Percentiles rank a stretch among this genome's conserved stretches.
Conservation (phyloP, 2,329 filamentous ascomycete species). For the Moelleriella libera region DNA sequence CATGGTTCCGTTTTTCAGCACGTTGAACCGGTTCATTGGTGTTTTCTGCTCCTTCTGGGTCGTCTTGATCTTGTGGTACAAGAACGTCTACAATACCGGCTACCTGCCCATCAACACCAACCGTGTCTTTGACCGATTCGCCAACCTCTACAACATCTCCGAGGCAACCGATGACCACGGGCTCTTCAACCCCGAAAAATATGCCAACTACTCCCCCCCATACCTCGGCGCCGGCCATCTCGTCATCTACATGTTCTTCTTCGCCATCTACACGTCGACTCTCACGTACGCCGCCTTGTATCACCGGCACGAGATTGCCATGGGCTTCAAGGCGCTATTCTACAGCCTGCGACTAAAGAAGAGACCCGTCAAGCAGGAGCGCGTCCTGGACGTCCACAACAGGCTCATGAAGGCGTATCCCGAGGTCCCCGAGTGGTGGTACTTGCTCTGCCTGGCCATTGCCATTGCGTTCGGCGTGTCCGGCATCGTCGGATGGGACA, state of each 20-base stretch:
- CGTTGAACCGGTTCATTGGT: slow-evolving; percentile 47
- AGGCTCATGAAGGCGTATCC: slow-evolving; percentile 31
- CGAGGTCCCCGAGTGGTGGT: slow-evolving; percentile 42
- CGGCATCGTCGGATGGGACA: slow-evolving; percentile 33
- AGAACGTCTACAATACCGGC: slow-evolving; percentile 40
- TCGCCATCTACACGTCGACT: slow-evolving; percentile 37
- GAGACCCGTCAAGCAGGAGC: slow-evolving; percentile 16
- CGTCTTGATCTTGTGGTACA: slow-evolving; percentile 42
- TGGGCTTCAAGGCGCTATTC: slow-evolving; percentile 32
- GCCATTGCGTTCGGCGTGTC: slow-evolving; percentile 31
- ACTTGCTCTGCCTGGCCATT: slow-evolving; percentile 23
- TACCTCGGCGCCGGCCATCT: slow-evolving; percentile 35
- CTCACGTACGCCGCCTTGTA: slow-evolving; percentile 36
- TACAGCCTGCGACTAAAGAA: slow-evolving; percentile 29
- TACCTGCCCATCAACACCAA: slow-evolving; percentile 41
- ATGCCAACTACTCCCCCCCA: slow-evolving; percentile 35
- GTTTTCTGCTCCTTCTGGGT: slow-evolving; percentile 40
- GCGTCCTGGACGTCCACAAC: slow-evolving; percentile 31
- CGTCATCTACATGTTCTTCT: slow-evolving; percentile 40
- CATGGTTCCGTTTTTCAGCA: slow-evolving; percentile 41
- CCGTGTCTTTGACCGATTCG: slow-evolving; percentile 34
- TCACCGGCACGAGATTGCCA: slow-evolving; percentile 34
- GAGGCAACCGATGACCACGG: slow-evolving; percentile 25
- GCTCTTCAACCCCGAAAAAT: slow-evolving; percentile 29
- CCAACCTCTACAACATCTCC: slow-evolving; percentile 30